Conservation (phyloP, 2,329 filamentous ascomycete genomes). For the Cercospora nicotianae region DNA sequence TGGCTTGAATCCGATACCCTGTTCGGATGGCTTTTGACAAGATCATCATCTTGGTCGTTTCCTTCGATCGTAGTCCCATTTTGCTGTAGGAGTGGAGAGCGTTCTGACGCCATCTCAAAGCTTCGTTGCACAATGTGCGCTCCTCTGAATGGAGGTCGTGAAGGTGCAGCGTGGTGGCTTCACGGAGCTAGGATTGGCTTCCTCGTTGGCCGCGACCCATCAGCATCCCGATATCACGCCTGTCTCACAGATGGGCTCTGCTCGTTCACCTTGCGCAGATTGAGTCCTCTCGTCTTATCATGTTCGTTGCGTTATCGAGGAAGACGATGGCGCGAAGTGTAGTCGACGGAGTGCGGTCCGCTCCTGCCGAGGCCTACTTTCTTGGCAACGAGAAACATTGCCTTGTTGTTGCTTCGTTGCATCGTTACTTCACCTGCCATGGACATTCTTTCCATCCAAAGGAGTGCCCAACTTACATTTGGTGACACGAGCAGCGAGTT, state of each 20-base stretch:
- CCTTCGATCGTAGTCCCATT: not conserved
- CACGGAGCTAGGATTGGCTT: not conserved
- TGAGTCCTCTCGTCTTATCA: not conserved
- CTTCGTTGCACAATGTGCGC: not conserved
- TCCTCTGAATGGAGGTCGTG: not conserved
- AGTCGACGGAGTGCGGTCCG: not conserved
- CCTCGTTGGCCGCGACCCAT: not conserved
- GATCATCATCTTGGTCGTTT: not conserved
- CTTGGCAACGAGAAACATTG: not conserved
- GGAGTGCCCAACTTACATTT: not conserved
- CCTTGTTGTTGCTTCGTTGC: not conserved
- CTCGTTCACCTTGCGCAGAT: not conserved
- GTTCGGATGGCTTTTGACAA: not conserved
- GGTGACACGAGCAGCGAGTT: not conserved
- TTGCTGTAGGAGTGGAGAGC: conserved; percentile 8
- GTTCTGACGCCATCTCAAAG: conserved; percentile 8
- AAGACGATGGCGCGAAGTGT: not conserved
- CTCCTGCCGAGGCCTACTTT: not conserved
- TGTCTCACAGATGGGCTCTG: not conserved
- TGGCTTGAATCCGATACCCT: not conserved
- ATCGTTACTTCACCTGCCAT: not conserved
- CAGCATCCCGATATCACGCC: not conserved
- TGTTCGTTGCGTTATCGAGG: not conserved
- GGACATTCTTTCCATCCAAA: not conserved
- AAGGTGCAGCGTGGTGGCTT: not conserved